These are phyloP conservation scores for Begonia peltatifolia DNA, from an alignment of 306 rosid genomes.

Conservation along the genomic window DNA sequence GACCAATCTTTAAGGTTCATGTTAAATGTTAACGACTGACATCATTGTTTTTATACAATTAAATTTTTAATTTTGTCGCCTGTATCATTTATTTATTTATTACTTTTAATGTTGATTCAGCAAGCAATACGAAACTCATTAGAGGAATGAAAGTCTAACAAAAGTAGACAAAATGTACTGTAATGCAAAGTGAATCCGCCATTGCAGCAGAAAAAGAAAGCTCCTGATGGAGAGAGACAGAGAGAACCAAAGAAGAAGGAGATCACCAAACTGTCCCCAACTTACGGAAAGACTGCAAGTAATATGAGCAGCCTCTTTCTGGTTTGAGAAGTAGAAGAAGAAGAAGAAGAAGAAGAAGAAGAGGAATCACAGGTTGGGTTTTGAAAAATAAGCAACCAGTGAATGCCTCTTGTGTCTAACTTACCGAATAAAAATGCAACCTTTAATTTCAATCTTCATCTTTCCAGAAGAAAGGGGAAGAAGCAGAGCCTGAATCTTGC, in stretches of 20 bases:
- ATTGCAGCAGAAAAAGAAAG: slow-evolving; percentile 42
- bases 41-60: too few relatives aligned
- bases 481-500: slow-evolving; percentile 24
- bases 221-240: slow-evolving; percentile 20
- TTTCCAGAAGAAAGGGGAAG: slow-evolving; percentile 38
- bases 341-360: too few relatives aligned
- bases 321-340: too few relatives aligned
- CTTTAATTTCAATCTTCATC: slow-evolving; percentile 27
- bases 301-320: too few relatives aligned
- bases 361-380: slow-evolving; percentile 19
- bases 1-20: too few relatives aligned
- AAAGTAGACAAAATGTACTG: not conserved
- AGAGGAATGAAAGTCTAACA: too few relatives aligned
- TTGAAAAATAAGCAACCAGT: slow-evolving; percentile 6
- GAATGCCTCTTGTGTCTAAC: not conserved
- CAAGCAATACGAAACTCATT: too few relatives aligned
- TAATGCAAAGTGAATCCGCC: slow-evolving; percentile 4
- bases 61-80: too few relatives aligned
- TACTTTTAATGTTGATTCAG: too few relatives aligned
- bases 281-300: too few relatives aligned
- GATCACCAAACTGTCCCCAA: slow-evolving; percentile 62
- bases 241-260: slow-evolving; percentile 25
- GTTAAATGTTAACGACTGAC: too few relatives aligned
- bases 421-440: not conserved
- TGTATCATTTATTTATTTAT: too few relatives aligned